Conservation (phyloP, 23 red algal species). For the Gracilariopsis chorda region DNA sequence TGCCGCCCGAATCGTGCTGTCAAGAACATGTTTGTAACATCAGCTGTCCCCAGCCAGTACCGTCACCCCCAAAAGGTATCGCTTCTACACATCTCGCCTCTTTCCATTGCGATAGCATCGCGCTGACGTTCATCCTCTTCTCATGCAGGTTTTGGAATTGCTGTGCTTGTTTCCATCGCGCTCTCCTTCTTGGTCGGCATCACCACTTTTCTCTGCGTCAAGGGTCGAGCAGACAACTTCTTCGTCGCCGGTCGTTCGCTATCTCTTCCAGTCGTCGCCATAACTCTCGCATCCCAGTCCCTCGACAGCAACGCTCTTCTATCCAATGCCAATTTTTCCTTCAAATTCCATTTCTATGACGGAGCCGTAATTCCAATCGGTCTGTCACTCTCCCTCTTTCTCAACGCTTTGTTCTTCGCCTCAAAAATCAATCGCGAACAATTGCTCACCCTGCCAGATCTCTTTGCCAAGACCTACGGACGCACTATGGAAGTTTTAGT, state of each 20-base stretch:
- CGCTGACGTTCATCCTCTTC: background rate
- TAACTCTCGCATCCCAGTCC: conserved; percentile 7
- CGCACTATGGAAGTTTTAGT: conserved; percentile 1
- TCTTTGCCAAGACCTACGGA: conserved; percentile 13
- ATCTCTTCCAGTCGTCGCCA: background rate
- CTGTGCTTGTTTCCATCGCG: background rate
- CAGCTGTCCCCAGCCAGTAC: background rate
- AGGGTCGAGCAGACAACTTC: conserved; percentile 4
- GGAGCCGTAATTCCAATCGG: conserved; percentile 9
- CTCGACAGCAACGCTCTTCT: conserved; percentile 6
- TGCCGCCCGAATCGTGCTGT: background rate
- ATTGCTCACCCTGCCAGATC: background rate
- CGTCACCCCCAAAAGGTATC: background rate
- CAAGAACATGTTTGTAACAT: background rate
- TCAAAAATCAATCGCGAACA: background rate
- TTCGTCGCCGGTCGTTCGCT: conserved; percentile 7
- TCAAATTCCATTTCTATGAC: conserved; percentile 26
- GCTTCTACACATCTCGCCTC: background rate
- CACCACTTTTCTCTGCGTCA: background rate
- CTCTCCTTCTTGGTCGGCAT: conserved; percentile 2
- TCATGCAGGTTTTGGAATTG: background rate
- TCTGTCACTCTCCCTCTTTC: background rate
- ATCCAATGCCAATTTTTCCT: conserved; percentile 1
- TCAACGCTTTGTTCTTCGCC: conserved; percentile 10
- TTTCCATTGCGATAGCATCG: background rate